Base-by-base conservation (phyloP, 2,329 filamentous ascomycete genomes). In the Neoascochyta sp. region DNA sequence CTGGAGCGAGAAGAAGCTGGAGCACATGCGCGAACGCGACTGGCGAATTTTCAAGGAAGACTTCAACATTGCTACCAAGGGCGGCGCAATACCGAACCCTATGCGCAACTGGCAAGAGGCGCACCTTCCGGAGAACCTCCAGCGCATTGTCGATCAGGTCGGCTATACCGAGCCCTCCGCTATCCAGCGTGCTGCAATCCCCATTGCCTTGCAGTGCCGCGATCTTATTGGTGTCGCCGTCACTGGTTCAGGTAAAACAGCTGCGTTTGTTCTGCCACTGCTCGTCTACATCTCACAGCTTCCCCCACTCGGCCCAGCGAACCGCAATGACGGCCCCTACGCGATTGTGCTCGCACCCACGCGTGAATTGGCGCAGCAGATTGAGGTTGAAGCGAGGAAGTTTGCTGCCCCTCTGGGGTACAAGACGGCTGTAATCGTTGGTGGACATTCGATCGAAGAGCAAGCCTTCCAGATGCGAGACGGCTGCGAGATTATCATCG, bases 21-120 rank as follows among this genome's bases (percentile, higher is more conserved):
- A 85, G 9, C 86, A 95, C 52, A 98, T 98, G 92, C 85, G 87
- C 41, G 89, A 96, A 66, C 76, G 92, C 60, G 92, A 98, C 65
- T 98, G 92, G 92, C 86, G 92, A 58, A 96, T 98, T 51, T 95
- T 98, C 79, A 98, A 96, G 67, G 92, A 96, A 63, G 89, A 98
- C 64, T 96, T 95, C 68, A 93, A 92, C 50, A 98, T 98, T 59
- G 75, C 83, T 22, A 95, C 88, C 7, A 96, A 95, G 63, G 92
- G 92, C 35, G 90, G 90, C 23, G 75, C 76, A 15, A 87, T 96
- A 33, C 92, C 92, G 1, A 90, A 96, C 52, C 92, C 92, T 1
- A 96, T 98, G 89, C 87, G 92, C 27, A 87, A 74, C 48, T 98
- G 92, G 92, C 60, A 76, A 25, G 92, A 98, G 63, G 94, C 89